These are phyloP conservation scores for Daldinia concentrica DNA, from an alignment of 495 filamentous ascomycete species.

Conservation along the genomic window DNA sequence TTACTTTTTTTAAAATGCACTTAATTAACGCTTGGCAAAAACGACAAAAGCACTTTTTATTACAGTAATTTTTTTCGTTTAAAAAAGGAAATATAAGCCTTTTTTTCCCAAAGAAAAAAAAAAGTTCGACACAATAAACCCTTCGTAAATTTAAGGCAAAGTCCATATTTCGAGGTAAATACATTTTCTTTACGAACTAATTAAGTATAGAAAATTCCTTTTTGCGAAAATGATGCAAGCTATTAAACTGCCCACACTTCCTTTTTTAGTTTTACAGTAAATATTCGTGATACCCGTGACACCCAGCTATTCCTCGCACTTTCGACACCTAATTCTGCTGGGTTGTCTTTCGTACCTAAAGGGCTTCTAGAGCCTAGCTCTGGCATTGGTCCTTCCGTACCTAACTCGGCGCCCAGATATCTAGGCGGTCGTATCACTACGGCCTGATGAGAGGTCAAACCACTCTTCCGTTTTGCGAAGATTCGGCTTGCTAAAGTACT, in stretches of 20 bases:
- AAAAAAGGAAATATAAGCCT: no score
- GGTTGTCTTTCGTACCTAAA: slow-evolving; percentile 40
- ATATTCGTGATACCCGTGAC: slow-evolving; percentile 44
- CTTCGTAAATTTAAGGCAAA: no score
- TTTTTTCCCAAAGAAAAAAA: no score
- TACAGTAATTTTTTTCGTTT: no score
- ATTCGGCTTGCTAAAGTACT: slow-evolving; percentile 1
- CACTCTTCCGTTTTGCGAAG: neutral
- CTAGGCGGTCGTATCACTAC: neutral
- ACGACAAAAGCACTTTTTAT: no score
- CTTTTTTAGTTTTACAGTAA: slow-evolving; percentile 25
- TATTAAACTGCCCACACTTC: slow-evolving; percentile 27
- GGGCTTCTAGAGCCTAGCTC: slow-evolving; percentile 29
- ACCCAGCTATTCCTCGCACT: slow-evolving; percentile 40
- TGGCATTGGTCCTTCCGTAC: slow-evolving; percentile 36
- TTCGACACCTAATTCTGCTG: slow-evolving; percentile 36
- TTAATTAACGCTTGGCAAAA: no score
- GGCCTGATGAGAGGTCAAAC: neutral
- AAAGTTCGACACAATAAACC: no score
- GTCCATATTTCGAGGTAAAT: no score
- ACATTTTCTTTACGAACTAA: no score
- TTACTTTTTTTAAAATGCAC: no score
- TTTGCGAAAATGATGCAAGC: neutral
- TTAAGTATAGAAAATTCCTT: neutral
- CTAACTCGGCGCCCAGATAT: slow-evolving; percentile 35